Conservation (phyloP, 2,329 filamentous ascomycete genomes). For the Aaosphaeria arxii region DNA sequence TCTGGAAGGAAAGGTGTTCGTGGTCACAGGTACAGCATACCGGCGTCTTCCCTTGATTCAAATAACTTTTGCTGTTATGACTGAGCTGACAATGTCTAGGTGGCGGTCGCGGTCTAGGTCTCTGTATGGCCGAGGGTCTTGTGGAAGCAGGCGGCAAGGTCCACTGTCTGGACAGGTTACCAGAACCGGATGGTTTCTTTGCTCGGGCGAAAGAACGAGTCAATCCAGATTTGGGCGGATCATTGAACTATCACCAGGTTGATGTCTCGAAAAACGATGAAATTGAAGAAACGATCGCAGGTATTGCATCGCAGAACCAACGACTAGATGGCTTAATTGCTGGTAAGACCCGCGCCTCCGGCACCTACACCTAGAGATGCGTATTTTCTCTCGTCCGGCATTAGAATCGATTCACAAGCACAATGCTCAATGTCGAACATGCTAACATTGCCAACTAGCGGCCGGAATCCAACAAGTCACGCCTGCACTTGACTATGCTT, state of each 20-base stretch:
- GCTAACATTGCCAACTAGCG: neutral
- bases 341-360: conserved; percentile 10
- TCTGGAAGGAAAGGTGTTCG: conserved; percentile 28
- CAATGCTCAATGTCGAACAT: neutral
- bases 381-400: too few species aligned
- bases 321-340: conserved; percentile 76
- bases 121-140: conserved; percentile 69
- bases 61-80: conserved; percentile 24
- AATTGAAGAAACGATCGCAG: conserved; percentile 63
- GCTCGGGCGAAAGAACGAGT: conserved; percentile 60
- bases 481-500: conserved; percentile 70
- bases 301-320: conserved; percentile 66
- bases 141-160: conserved; percentile 73
- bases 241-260: conserved; percentile 69
- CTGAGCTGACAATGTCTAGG: conserved; percentile 46
- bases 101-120: conserved; percentile 66
- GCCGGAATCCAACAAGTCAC: conserved; percentile 73
- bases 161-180: conserved; percentile 62
- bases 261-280: conserved; percentile 70
- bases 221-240: conserved; percentile 57
- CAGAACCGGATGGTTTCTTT: conserved; percentile 58
- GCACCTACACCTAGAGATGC: neutral
- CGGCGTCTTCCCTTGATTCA: conserved; percentile 52
- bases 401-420: too few species aligned
- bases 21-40: conserved; percentile 63